Percentiles rank a stretch among this genome's conserved stretches.
Conservation (phyloP, 2,329 filamentous ascomycete genomes). For the Fusarium mundagurra region DNA sequence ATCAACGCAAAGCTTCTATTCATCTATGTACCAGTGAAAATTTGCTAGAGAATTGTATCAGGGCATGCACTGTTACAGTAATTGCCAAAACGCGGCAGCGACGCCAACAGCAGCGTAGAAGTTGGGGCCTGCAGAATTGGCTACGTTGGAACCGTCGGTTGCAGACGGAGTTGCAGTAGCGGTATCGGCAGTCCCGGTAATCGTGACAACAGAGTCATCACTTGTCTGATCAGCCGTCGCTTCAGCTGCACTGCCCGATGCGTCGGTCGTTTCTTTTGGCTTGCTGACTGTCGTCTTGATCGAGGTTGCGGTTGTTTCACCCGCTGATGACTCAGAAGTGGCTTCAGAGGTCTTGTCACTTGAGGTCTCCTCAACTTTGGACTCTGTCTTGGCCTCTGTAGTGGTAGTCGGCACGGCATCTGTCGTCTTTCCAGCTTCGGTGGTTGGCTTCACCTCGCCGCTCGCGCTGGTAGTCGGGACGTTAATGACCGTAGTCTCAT, state of each 20-base stretch:
- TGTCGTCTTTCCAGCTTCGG: background rate
- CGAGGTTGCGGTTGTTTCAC: background rate
- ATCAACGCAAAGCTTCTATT: background rate
- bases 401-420: background rate
- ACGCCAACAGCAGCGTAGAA: background rate
- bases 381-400: background rate
- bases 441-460: background rate
- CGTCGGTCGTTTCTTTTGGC: background rate
- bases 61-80: background rate
- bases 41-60: background rate
- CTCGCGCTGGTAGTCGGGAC: background rate
- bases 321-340: background rate
- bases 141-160: background rate
- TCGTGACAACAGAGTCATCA: background rate
- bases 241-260: background rate
- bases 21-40: background rate
- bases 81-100: constrained; percentile 11
- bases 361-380: background rate
- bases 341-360: background rate
- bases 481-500: background rate
- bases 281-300: constrained; percentile 4
- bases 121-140: background rate
- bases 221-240: background rate
- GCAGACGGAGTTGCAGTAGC: background rate
- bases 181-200: background rate